phyloP scores from a whole-genome alignment of 495 filamentous ascomycete genomes.

The Penicillium turbatum region DNA sequence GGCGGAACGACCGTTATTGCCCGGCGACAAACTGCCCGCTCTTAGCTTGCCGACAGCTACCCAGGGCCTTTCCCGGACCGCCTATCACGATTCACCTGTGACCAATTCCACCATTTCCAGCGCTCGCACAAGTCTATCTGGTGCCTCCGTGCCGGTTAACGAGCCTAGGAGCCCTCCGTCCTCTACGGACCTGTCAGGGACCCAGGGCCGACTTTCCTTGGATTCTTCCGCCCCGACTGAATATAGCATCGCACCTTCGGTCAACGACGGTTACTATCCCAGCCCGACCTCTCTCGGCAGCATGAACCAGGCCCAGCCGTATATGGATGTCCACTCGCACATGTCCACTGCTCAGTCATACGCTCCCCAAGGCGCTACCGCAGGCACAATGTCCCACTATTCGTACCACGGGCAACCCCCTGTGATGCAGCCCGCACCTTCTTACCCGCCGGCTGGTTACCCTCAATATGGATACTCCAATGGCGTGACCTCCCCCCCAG shows the following conservation, averaged over 20 bases:
- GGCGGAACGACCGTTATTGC: conserved; percentile 60
- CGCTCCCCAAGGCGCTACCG: conserved; percentile 74
- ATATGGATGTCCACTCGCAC: conserved; percentile 82
- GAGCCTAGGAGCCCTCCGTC: conserved; percentile 36
- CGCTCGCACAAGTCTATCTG: conserved; percentile 39
- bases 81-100: conserved; percentile 37
- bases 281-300: conserved; percentile 50
- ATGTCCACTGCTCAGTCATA: conserved; percentile 80
- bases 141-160: conserved; percentile 28
- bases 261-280: conserved; percentile 39
- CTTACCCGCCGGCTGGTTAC: conserved; percentile 65
- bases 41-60: conserved; percentile 67
- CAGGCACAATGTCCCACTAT: conserved; percentile 65
- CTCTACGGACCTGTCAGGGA: conserved; percentile 33
- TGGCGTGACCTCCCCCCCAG: conserved; percentile 70
- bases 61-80: conserved; percentile 49
- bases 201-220: conserved; percentile 36
- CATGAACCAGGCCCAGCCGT: conserved; percentile 82
- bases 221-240: conserved; percentile 33
- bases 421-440: conserved; percentile 73
- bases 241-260: conserved; percentile 28
- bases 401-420: conserved; percentile 73
- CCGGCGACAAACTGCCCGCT: conserved; percentile 74
- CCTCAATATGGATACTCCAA: conserved; percentile 70
- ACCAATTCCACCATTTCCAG: conserved; percentile 28